Percentiles rank a stretch among this genome's conserved stretches.
phyloP scores from a whole-genome alignment of 2,329 filamentous ascomycete species.

The Stagonosporopsis tanaceti region DNA sequence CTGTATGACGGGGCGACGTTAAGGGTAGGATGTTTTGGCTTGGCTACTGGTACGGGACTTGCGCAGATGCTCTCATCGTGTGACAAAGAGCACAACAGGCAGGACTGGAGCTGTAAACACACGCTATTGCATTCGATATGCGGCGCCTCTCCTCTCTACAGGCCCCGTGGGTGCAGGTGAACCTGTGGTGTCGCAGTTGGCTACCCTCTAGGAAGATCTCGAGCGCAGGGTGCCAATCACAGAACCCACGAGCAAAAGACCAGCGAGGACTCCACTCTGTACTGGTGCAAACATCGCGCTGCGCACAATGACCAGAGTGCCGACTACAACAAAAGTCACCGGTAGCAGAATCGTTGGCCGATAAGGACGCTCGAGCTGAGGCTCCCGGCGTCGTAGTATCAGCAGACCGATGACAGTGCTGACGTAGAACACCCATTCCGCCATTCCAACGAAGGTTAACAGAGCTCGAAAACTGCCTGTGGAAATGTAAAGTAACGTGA shows the following conservation, averaged over 20 bases:
- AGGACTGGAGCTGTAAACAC: not conserved
- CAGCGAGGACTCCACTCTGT: slow-evolving; percentile 62
- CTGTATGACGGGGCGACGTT: not conserved
- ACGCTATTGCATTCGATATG: not conserved
- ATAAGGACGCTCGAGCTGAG: slow-evolving; percentile 63
- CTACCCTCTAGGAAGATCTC: not conserved
- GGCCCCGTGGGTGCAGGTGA: not conserved
- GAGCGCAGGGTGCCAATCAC: slow-evolving; percentile 43
- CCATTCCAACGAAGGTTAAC: slow-evolving; percentile 59
- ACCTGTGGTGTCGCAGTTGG: not conserved
- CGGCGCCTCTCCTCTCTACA: not conserved
- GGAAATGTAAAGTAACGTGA: slow-evolving; percentile 65
- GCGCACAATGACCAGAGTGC: slow-evolving; percentile 66
- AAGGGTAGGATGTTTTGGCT: not conserved
- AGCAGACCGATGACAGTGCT: slow-evolving; percentile 67
- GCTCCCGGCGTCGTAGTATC: slow-evolving; percentile 65
- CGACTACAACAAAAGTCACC: slow-evolving; percentile 63
- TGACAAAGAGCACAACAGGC: not conserved
- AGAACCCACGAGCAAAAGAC: slow-evolving; percentile 60
- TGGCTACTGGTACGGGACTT: slow-evolving; percentile 3
- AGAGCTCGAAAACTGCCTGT: slow-evolving; percentile 68
- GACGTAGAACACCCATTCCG: slow-evolving; percentile 68
- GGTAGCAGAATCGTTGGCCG: slow-evolving; percentile 62
- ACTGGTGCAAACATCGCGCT: slow-evolving; percentile 67
- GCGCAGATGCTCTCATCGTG: slow-evolving; percentile 18